These are phyloP conservation scores for Blastocystis sp. DNA, from an alignment of 352 stramenopile genomes.

Conservation along the genomic window DNA sequence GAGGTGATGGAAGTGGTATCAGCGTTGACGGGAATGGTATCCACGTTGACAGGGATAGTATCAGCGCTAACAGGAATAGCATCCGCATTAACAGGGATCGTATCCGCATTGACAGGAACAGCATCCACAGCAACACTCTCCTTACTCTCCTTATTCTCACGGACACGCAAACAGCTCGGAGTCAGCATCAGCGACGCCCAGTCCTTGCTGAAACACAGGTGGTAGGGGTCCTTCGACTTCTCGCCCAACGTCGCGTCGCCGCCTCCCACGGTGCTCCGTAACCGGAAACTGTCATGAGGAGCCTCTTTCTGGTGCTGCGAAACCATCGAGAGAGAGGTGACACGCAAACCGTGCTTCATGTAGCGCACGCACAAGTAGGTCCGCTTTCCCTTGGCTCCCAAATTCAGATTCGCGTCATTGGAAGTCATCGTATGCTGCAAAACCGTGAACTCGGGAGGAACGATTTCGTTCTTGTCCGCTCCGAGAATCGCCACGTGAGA, in stretches of 20 bases:
- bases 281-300: neutral
- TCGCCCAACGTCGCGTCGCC: neutral
- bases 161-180: neutral
- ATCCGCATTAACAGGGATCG: neutral
- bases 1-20: neutral
- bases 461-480: neutral
- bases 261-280: neutral
- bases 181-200: neutral
- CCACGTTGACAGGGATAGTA: neutral
- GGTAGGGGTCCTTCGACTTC: neutral
- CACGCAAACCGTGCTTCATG: neutral
- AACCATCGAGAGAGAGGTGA: neutral
- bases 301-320: neutral
- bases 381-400: neutral
- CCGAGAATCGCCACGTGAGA: neutral
- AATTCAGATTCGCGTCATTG: neutral
- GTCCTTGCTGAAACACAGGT: neutral
- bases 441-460: neutral
- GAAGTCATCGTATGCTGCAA: neutral
- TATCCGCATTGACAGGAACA: neutral
- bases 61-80: neutral
- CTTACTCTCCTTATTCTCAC: neutral
- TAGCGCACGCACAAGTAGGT: neutral
- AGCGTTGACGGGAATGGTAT: neutral
- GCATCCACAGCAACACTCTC: neutral